phyloP scores from a whole-genome alignment of 805 yeast genomes.

The Nakazawaea holstii region DNA sequence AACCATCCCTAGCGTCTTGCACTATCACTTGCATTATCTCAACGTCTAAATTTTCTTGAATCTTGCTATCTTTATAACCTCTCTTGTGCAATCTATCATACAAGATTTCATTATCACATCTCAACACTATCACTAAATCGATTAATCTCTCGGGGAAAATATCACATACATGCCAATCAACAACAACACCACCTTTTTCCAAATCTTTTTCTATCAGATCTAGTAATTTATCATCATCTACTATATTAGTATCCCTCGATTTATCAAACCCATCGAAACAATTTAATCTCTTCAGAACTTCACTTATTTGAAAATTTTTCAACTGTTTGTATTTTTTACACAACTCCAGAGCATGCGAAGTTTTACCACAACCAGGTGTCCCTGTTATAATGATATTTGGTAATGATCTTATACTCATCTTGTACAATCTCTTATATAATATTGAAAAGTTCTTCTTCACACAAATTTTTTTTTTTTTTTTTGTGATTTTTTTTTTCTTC shows the following conservation, averaged over 20 bases:
- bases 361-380: conserved; percentile 65
- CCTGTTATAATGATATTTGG: conserved; percentile 92
- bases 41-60: conserved; percentile 89
- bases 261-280: conserved; percentile 85
- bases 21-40: conserved; percentile 93
- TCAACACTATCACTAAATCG: conserved; percentile 85
- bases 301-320: conserved; percentile 62
- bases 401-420: conserved; percentile 26
- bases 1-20: conserved; percentile 82
- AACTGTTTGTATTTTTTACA: conserved; percentile 51
- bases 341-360: conserved; percentile 45
- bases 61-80: conserved; percentile 74
- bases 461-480: neutral
- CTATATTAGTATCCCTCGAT: conserved; percentile 77
- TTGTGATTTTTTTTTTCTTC: too few relatives aligned
- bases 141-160: conserved; percentile 89
- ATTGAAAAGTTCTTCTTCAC: neutral
- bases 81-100: conserved; percentile 74
- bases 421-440: neutral
- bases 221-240: conserved; percentile 84
- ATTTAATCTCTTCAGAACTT: conserved; percentile 70
- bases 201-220: conserved; percentile 77
- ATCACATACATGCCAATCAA: conserved; percentile 98
- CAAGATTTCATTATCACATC: conserved; percentile 67
- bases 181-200: conserved; percentile 78